Evolutionary conservation across 306 rosid genomes (phyloP), one percentile per base, ranked within the genome.

Genomic region (Pterocarpus santalinus): DNA sequence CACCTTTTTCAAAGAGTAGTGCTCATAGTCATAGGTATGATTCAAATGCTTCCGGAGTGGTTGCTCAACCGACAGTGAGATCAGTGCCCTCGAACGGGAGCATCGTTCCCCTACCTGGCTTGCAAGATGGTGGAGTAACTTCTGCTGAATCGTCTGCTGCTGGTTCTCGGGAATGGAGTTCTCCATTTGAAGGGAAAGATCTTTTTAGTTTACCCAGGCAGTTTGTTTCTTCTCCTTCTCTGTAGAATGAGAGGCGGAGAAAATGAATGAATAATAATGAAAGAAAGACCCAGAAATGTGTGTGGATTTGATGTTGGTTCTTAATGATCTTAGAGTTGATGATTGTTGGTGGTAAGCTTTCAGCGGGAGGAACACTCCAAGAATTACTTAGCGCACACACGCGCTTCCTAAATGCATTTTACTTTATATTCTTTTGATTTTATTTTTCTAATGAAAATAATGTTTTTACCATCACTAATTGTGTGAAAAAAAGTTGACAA

Each of bases 131-230:
- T 44, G 95, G 92, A 65, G 87, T 80, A 82, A 82, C 86, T 15
- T 70, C 88, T 64, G 76, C 86, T 12, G 99, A 94, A 73, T 75
- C 90, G 63, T 75, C 94, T 9, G 78, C 86, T 22, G 79, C 84
- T 2, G 93, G 90, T 76, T 89, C 95, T 13, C 88, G 94, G 77
- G 98, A 91, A 53, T 96, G 99, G 99, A 87, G 92, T 36, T 93
- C 98, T 74, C 97, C 99, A 4, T 96, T 96, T 22, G 98, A 93
- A 90, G 99, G 95, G 85, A 95, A 92, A 77, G 99, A 93, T 90
- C 91, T 96, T 77, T 96, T 96, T 85, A 92, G 94, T 82, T 87
- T 90, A 86, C 91, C 99, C 35, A 93, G 99, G 88, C 95, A 91
- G 97, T 92, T 87, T 93, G 99, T 96, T 85, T 96, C 93, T 86